Base-by-base conservation (phyloP, 83 land plant species). In the Picea abies region DNA sequence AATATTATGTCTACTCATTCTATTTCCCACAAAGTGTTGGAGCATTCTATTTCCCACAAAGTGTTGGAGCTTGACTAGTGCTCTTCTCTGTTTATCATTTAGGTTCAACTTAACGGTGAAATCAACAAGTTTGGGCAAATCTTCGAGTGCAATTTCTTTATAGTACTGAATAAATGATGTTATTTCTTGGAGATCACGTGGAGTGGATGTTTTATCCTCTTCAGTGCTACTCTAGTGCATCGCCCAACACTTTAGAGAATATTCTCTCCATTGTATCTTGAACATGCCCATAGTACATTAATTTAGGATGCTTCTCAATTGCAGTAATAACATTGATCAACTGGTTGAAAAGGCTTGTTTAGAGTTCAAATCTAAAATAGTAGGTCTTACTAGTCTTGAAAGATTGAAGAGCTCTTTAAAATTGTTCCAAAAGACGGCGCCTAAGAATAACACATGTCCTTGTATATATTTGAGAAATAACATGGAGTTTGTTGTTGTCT, bases 101-200 rank as follows among this genome's bases (percentile, higher is more conserved):
- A 90, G 92, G 63, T 96, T 96, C 22, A 87, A 29, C 29, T 29
- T 29, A 29, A 29, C 0, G 29, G 29, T 29, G 29, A 29, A 29
- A 29, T 29, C 29, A 29, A 29, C 85, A 32, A 93, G 88, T 26
- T 96, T 94, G 49, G 97, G 99, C 20, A 96, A 81, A 80, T 87
- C 90, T 37, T 90, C 91, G 80, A 94, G 82, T 81, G 91, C 87
- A 76, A 92, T 93, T 15, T 97, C 99, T 60, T 84, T 90, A 78
- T 96, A 90, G 60, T 92, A 95, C 49, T 96, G 97, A 23, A 96
- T 90, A 63, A 88, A 62, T 7, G 81, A 69, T 5, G 97, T 96
- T 87, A 96, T 71, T 71, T 90, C 88, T 22, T 90, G 82, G 7
- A 96, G 88, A 79, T 89, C 93, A 26, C 87, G 84, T 58, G 90